Evolutionary conservation across 2,329 filamentous ascomycete genomes (phyloP), one percentile per base, ranked within the genome.

Genomic region (Harringtonia aguacate): DNA sequence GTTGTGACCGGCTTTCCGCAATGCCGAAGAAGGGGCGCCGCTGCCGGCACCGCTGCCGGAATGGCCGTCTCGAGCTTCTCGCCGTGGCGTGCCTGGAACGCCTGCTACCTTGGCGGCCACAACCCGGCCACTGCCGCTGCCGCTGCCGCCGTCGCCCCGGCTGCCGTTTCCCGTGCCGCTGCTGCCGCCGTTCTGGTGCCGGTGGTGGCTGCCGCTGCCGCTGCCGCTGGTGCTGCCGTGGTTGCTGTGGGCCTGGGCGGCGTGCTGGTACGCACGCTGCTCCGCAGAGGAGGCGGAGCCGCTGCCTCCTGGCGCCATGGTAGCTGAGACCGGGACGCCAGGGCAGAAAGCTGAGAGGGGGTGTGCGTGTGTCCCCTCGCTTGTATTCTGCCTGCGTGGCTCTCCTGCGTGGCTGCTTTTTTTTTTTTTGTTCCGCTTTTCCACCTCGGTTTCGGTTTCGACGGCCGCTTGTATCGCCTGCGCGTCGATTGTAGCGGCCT

Each of bases 1-100:
- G 59, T 52, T 63, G 59, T 52, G 27, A 65, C 57, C 43, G 63
- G 56, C 65, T 22, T 65, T 52, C 70, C 72, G 48, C 3, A 48
- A 41, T 10, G 46, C 28, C 9, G 50, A 46, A 8, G 44, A 28
- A 4, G 43, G 51, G 66, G 18, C 18, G 8, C 66, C 51, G 63
- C 58, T 44, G 62, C 64, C 52, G 60, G 63, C 36, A 31, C 31
- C 39, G 39, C 42, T 38, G 31, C 39, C 24, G 39, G 9, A 45
- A 39, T 6, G 48, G 41, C 5, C 35, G 10, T 17, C 42, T 20
- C 39, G 47, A 4, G 39, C 36, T 10, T 54, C 48, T 17, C 49
- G 44, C 22, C 53, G 45, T 24, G 53, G 53, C 18, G 53, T 55
- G 15, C 50, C 53, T 1, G 53, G 53, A 1, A 48, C 46, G 4